Base-by-base conservation (phyloP, 306 rosid genomes). In the Crotalaria pallida region DNA sequence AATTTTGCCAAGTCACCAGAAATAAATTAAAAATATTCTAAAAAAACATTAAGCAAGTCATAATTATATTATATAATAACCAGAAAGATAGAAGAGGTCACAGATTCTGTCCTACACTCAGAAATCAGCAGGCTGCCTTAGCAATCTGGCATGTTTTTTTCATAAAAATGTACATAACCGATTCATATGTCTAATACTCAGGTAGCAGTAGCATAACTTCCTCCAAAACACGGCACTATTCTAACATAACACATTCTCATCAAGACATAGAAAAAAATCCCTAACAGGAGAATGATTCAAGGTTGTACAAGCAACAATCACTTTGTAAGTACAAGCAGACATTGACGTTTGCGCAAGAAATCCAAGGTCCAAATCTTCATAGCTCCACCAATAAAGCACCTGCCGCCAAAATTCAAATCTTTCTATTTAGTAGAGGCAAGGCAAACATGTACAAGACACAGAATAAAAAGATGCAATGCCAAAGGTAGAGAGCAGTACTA, bases 291-390 rank as follows among this genome's bases (percentile, higher is more conserved):
- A 65, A 44, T 56, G 67, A 57, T 58, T 71, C 64, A 58, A 53
- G 79, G 80, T 78, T 41, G 68, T 71, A 64, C 88, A 84, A 43
- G 66, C 56, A 67, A 71, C 66, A 47, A 61, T 68, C 26, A 60
- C 69, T 38, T 63, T 66, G 12, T 58, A 41, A 38, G 55, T 31
- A 77, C 49, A 71, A 53, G 65, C 51, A 27, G 50, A 67, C 61
- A 38, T 67, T 56, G 51, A 78, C 26, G 59, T 31, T 65, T 31
- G 53, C 61, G 23, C 53, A 67, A 33, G 26, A 26, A 26, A 40
- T 22, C 51, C 75, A 40, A 65, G 3, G 58, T 61, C 75, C 67
- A 38, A 52, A 56, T 27, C 79, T 78, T 61, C 83, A 34, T 12
- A 62, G 62, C 74, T 41, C 68, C 71, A 22, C 56, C 51, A 21